Evolutionary conservation across 805 yeast species (phyloP).

Genomic region (Torulaspora delbrueckii): DNA sequence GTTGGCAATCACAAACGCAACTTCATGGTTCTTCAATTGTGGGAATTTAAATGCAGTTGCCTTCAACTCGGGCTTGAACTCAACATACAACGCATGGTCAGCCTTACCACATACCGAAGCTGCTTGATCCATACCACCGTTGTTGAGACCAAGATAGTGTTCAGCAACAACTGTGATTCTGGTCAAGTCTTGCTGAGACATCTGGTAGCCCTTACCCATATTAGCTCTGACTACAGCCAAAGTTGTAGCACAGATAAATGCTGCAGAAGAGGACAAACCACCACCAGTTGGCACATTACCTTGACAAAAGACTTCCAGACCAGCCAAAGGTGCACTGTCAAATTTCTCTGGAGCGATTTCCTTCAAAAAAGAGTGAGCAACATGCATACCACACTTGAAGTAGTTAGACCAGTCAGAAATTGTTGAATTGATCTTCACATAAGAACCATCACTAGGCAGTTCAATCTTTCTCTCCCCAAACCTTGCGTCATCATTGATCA

Average conservation of each 20-base stretch:
- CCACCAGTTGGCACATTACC: constrained; percentile 71
- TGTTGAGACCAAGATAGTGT: constrained; percentile 67
- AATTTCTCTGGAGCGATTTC: constrained; percentile 32
- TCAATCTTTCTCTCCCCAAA: constrained; percentile 38
- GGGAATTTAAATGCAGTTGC: constrained; percentile 57
- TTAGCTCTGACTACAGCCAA: constrained; percentile 52
- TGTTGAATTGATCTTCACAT: constrained; percentile 45
- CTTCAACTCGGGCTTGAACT: constrained; percentile 53
- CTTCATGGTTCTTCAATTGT: constrained; percentile 37
- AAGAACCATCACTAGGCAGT: constrained; percentile 40
- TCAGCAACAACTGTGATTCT: constrained; percentile 60
- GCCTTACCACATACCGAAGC: constrained; percentile 63
- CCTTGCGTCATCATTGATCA: constrained; percentile 36
- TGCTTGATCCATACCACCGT: constrained; percentile 79
- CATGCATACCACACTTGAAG: constrained; percentile 60
- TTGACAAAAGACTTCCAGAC: constrained; percentile 49
- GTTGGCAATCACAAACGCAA: constrained; percentile 58
- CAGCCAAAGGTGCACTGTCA: constrained; percentile 36
- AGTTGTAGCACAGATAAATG: constrained; percentile 62
- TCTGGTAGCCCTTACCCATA: constrained; percentile 35
- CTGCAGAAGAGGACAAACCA: constrained; percentile 71
- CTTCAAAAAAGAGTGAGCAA: constrained; percentile 48
- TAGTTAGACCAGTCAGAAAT: constrained; percentile 59
- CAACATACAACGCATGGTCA: constrained; percentile 53
- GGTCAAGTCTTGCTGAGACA: constrained; percentile 51